phyloP scores from a whole-genome alignment of 2,329 filamentous ascomycete species.

The Fonsecaea erecta region DNA sequence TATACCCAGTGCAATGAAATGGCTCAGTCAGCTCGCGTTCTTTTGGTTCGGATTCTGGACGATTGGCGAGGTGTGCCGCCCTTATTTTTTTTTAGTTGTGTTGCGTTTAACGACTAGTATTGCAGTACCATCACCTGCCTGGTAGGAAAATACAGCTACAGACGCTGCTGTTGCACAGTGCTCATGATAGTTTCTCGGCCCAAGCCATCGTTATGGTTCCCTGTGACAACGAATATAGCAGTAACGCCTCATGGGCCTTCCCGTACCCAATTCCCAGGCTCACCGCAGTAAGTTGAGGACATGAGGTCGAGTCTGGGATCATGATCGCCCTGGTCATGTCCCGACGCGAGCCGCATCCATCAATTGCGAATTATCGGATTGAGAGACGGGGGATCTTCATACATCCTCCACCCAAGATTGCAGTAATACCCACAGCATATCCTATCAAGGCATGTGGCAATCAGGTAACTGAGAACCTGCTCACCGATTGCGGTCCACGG shows the following conservation, averaged over 20 bases:
- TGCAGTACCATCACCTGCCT: neutral
- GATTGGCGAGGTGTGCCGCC: too few relatives aligned
- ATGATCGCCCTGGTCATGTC: neutral
- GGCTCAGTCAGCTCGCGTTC: neutral
- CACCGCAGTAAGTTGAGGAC: neutral
- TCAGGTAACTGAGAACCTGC: neutral
- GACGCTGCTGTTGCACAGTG: neutral
- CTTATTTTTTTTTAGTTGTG: neutral
- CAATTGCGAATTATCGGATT: neutral
- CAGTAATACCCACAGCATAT: neutral
- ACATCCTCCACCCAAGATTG: neutral
- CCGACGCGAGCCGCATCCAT: neutral
- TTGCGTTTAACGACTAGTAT: neutral
- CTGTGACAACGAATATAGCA: neutral
- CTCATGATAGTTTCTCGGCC: neutral
- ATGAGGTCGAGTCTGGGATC: neutral
- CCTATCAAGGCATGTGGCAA: neutral
- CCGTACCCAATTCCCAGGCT: neutral
- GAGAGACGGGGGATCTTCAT: neutral
- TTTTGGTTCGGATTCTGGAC: neutral
- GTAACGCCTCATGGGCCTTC: neutral
- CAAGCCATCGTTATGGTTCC: neutral
- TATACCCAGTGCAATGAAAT: neutral
- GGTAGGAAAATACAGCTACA: constrained; percentile 1
- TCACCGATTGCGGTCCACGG: constrained; percentile 36